phyloP scores from a whole-genome alignment of 441 rosid species.

The Brassica balearica region DNA sequence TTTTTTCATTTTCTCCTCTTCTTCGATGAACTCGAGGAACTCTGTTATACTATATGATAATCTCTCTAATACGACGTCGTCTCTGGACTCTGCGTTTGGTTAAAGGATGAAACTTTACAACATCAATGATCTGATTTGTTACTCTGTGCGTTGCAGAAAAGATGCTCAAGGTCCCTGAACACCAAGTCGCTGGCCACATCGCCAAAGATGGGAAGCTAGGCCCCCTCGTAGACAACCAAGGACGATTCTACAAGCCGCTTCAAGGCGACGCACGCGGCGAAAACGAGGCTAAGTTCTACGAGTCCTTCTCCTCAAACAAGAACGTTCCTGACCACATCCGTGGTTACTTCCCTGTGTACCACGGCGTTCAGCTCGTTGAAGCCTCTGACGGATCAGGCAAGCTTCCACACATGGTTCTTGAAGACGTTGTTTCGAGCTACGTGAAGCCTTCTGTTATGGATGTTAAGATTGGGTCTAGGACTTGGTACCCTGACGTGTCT shows the following conservation, averaged over 20 bases:
- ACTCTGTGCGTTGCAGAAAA: slow-evolving; percentile 22
- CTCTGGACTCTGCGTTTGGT: slow-evolving; percentile 15
- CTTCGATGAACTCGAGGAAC: slow-evolving; percentile 28
- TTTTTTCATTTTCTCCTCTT: slow-evolving; percentile 6
- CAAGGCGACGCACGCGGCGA: slow-evolving; percentile 77
- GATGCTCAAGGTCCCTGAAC: slow-evolving; percentile 88
- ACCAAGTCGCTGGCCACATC: slow-evolving; percentile 96
- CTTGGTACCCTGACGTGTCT: slow-evolving; percentile 88
- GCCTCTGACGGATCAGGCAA: slow-evolving; percentile 91
- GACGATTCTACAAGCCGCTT: slow-evolving; percentile 88
- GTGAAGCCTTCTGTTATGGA: slow-evolving; percentile 75
- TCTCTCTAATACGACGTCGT: neutral
- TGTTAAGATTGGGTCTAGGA: slow-evolving; percentile 89
- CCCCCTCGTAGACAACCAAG: slow-evolving; percentile 78
- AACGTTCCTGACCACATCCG: slow-evolving; percentile 68
- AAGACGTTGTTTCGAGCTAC: slow-evolving; percentile 57
- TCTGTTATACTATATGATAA: neutral
- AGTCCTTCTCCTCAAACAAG: slow-evolving; percentile 59
- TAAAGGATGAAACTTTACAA: slow-evolving; percentile 20
- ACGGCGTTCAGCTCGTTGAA: slow-evolving; percentile 68
- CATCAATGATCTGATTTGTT: slow-evolving; percentile 5
- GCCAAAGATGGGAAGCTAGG: slow-evolving; percentile 72
- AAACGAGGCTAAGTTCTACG: slow-evolving; percentile 69
- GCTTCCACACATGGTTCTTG: slow-evolving; percentile 59
- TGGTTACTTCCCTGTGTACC: slow-evolving; percentile 65